Evolutionary conservation across 768 basidiomycete species (phyloP).

Genomic region (Glaciozyma martinii): DNA sequence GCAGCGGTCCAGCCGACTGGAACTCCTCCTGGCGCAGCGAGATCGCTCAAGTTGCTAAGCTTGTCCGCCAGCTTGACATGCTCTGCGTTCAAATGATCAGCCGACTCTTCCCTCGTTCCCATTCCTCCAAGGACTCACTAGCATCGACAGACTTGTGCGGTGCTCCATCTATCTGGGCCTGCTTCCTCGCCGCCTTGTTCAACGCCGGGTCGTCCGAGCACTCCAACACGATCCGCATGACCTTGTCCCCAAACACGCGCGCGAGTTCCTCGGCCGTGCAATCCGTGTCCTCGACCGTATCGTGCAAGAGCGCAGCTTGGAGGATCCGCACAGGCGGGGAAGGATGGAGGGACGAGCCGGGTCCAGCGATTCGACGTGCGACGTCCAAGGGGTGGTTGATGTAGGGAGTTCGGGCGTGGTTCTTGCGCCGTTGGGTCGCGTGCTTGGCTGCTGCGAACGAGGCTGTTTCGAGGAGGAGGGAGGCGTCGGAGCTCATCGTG

Average conservation of each 20-base stretch:
- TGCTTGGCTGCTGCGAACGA: slow-evolving; percentile 22
- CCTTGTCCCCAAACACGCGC: slow-evolving; percentile 36
- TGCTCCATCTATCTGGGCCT: slow-evolving; percentile 27
- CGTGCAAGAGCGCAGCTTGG: slow-evolving; percentile 40
- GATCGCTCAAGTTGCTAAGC: slow-evolving; percentile 23
- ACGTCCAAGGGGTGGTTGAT: slow-evolving; percentile 28
- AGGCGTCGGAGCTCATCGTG: background rate
- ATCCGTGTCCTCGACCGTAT: slow-evolving; percentile 41
- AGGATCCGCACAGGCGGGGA: slow-evolving; percentile 9
- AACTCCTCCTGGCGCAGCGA: slow-evolving; percentile 7
- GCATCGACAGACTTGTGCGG: slow-evolving; percentile 14
- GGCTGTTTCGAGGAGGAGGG: background rate
- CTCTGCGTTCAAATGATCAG: background rate
- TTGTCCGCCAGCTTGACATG: slow-evolving; percentile 31
- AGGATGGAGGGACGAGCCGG: too few species aligned
- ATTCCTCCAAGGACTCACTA: background rate
- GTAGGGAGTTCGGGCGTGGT: slow-evolving; percentile 13
- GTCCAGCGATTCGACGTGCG: slow-evolving; percentile 4
- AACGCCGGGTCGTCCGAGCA: slow-evolving; percentile 19
- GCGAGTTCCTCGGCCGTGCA: slow-evolving; percentile 37
- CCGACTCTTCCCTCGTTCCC: too few species aligned
- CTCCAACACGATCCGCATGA: slow-evolving; percentile 35
- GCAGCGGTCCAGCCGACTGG: slow-evolving; percentile 6
- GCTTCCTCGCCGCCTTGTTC: slow-evolving; percentile 12
- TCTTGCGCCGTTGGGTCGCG: slow-evolving; percentile 17